A percentile compares a stretch with the other conserved stretches of the same genome.
phyloP scores from a whole-genome alignment of 257 asterid genomes.

The Gardenia jasminoides region DNA sequence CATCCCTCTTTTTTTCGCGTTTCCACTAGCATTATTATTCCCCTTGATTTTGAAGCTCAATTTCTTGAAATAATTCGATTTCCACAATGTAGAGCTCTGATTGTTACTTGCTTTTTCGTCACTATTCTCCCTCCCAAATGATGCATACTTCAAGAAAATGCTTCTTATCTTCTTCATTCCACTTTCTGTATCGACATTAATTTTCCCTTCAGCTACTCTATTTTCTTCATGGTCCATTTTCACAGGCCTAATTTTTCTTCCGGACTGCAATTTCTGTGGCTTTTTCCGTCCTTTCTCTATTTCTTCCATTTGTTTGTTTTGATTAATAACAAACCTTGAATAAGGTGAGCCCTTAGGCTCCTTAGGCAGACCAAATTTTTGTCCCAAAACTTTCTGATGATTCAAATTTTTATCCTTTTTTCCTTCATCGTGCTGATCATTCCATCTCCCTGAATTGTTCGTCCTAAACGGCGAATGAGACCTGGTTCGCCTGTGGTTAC shows the following conservation, averaged over 20 bases:
- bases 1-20: constrained; percentile 28
- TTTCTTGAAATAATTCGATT: constrained; percentile 35
- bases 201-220: constrained; percentile 10
- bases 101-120: constrained; percentile 26
- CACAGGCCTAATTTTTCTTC: constrained; percentile 11
- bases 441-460: constrained; percentile 6
- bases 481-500: constrained; percentile 44
- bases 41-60: constrained; percentile 51
- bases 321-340: constrained; percentile 62
- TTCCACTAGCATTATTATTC: constrained; percentile 15
- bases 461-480: constrained; percentile 55
- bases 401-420: constrained; percentile 10
- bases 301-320: constrained; percentile 34
- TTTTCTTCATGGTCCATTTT: constrained; percentile 4
- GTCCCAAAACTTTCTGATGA: constrained; percentile 17
- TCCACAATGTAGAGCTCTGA: constrained; percentile 26
- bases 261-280: constrained; percentile 1
- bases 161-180: constrained; percentile 50
- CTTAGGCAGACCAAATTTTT: constrained; percentile 34
- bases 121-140: constrained; percentile 40
- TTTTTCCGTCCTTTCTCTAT: constrained; percentile 14
- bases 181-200: constrained; percentile 19
- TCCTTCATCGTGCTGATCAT: background rate
- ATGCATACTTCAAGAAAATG: constrained; percentile 43
- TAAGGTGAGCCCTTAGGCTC: constrained; percentile 66